phyloP scores from a whole-genome alignment of 257 asterid genomes.

The Handroanthus guayacan region DNA sequence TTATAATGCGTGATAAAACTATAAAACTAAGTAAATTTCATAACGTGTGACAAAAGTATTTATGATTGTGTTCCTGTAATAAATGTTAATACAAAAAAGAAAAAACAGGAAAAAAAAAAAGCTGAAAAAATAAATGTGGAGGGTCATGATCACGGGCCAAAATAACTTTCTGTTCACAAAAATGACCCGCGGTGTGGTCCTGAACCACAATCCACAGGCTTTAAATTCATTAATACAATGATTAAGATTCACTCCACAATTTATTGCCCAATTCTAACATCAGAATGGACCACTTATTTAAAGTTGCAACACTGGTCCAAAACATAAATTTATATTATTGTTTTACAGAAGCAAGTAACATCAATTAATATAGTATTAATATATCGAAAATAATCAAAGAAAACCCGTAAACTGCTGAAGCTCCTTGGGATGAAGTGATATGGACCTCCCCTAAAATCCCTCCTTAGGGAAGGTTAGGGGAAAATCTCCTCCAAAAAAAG shows the following conservation, averaged over 20 bases:
- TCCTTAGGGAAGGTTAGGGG: too few relatives aligned
- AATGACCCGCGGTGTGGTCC: constrained; percentile 35
- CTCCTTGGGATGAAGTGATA: too few relatives aligned
- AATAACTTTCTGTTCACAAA: constrained; percentile 17
- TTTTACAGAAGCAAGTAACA: too few relatives aligned
- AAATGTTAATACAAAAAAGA: background rate
- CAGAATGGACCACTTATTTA: constrained; percentile 27
- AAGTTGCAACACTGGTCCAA: background rate
- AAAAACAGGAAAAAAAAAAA: background rate
- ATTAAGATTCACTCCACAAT: constrained; percentile 42
- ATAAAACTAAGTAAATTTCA: background rate
- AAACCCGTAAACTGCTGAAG: too few relatives aligned
- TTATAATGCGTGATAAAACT: background rate
- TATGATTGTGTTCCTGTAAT: constrained; percentile 15
- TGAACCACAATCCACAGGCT: constrained; percentile 34
- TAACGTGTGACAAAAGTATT: background rate
- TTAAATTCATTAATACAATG: constrained; percentile 30
- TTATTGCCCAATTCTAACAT: constrained; percentile 32
- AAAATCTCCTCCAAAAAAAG: too few relatives aligned
- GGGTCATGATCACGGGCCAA: constrained; percentile 33
- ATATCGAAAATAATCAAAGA: too few relatives aligned
- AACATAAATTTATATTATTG: too few relatives aligned
- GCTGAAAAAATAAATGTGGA: constrained; percentile 27
- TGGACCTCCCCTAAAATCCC: too few relatives aligned
- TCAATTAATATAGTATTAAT: too few relatives aligned